Conservation (phyloP, 495 filamentous ascomycete genomes). For the Amorphotheca resinae region DNA sequence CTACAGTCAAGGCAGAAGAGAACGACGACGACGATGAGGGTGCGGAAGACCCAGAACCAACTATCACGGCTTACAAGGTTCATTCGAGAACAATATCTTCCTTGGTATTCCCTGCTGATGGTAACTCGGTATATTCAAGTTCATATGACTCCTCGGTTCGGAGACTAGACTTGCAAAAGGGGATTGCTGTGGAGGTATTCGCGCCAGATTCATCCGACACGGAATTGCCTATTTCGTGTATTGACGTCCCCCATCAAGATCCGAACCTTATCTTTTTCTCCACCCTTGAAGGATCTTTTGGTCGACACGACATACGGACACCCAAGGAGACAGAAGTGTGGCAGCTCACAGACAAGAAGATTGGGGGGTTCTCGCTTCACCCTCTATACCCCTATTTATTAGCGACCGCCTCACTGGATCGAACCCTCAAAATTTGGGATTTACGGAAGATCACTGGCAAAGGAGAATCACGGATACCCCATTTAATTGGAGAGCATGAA, state of each 20-base stretch:
- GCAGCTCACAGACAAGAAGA: constrained; percentile 84
- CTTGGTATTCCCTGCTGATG: constrained; percentile 63
- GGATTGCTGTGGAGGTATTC: constrained; percentile 65
- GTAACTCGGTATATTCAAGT: constrained; percentile 58
- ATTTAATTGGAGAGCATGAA: constrained; percentile 66
- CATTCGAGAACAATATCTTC: constrained; percentile 82
- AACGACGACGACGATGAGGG: constrained; percentile 52
- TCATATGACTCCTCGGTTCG: constrained; percentile 96
- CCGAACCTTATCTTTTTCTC: constrained; percentile 76
- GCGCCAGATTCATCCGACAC: constrained; percentile 52
- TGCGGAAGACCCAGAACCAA: constrained; percentile 53
- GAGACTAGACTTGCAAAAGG: constrained; percentile 70
- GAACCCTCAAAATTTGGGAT: constrained; percentile 87
- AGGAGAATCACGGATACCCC: constrained; percentile 39
- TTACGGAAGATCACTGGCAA: constrained; percentile 60
- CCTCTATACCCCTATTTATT: constrained; percentile 66
- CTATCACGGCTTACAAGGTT: constrained; percentile 74
- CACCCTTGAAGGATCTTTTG: constrained; percentile 68
- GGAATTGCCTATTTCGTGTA: constrained; percentile 67
- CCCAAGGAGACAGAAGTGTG: constrained; percentile 49
- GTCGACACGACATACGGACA: constrained; percentile 62
- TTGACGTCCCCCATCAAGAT: constrained; percentile 60
- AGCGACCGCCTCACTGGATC: constrained; percentile 85
- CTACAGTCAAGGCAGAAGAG: constrained; percentile 36
- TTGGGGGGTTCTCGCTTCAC: constrained; percentile 81